Evolutionary conservation across 257 asterid species (phyloP).

Genomic region (Solanum lycopersicoides): DNA sequence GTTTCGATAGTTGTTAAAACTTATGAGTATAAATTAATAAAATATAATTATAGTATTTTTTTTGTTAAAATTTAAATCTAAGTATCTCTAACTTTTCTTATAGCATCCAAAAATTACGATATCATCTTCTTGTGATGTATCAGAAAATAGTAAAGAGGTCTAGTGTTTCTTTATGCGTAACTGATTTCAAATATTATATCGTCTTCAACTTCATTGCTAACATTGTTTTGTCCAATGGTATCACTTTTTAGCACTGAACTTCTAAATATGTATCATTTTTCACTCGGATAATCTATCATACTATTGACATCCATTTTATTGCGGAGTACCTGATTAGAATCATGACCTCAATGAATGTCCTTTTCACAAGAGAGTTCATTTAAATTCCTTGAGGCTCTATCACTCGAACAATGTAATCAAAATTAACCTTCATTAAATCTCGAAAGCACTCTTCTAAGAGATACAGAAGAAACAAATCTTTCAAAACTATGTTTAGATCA

Average conservation of each 20-base stretch:
- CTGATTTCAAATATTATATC: neutral
- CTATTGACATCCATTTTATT: neutral
- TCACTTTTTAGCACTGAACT: neutral
- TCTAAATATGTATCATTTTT: neutral
- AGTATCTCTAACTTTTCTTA: neutral
- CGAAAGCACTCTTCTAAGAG: neutral
- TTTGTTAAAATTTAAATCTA: too few species aligned
- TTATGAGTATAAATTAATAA: too few species aligned
- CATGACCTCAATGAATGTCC: neutral
- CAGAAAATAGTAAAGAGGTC: neutral
- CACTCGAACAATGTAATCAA: neutral
- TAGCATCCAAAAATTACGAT: neutral
- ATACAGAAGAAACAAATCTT: neutral
- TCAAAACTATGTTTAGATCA: neutral
- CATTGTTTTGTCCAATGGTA: neutral
- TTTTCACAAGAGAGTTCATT: neutral
- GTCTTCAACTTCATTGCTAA: neutral
- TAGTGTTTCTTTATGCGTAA: neutral
- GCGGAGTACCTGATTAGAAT: too few species aligned
- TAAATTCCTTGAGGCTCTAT: neutral
- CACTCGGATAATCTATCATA: neutral
- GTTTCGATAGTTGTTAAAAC: too few species aligned
- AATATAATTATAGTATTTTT: too few species aligned
- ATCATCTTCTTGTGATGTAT: accelerated
- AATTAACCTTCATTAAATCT: neutral